These are phyloP conservation scores for Candida orba DNA, from an alignment of 805 yeast species.

Conservation along the genomic window DNA sequence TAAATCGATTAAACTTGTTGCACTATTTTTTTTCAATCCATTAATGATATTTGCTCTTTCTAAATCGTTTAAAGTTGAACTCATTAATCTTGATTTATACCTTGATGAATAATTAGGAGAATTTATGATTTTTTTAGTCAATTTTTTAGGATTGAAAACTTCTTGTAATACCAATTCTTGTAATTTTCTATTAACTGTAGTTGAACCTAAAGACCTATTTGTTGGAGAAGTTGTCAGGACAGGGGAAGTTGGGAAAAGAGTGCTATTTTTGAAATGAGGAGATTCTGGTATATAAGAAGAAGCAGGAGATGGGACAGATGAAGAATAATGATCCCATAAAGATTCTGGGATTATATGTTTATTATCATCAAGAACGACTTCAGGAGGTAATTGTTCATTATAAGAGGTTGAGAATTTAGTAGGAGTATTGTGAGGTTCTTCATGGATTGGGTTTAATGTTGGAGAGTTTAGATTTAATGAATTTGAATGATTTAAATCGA, in stretches of 20 bases:
- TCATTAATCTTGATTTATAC: slow-evolving; percentile 15
- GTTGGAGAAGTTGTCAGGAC: slow-evolving; percentile 2
- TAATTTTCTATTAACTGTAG: slow-evolving; percentile 62
- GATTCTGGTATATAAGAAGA: slow-evolving; percentile 30
- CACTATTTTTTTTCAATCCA: neutral
- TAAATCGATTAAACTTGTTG: no score
- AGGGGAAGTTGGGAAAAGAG: slow-evolving; percentile 2
- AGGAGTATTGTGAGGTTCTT: slow-evolving; percentile 8
- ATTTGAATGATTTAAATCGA: neutral
- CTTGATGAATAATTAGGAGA: slow-evolving; percentile 15
- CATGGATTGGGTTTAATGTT: slow-evolving; percentile 12
- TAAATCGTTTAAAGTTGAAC: slow-evolving; percentile 17
- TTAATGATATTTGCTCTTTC: slow-evolving; percentile 16
- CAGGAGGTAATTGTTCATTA: slow-evolving; percentile 44
- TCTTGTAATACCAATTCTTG: slow-evolving; percentile 67
- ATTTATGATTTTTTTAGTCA: slow-evolving; percentile 6
- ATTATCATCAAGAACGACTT: slow-evolving; percentile 88
- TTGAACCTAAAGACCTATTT: slow-evolving; percentile 40
- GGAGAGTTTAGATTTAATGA: slow-evolving; percentile 13
- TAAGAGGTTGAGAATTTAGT: slow-evolving; percentile 14
- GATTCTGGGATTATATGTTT: slow-evolving; percentile 86
- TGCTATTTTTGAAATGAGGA: neutral
- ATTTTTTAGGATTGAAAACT: slow-evolving; percentile 49
- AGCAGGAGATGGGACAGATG: slow-evolving; percentile 32
- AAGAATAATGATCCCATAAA: slow-evolving; percentile 55